phyloP scores from a whole-genome alignment of 1,284 basidiomycete genomes.

The Ustilago xerochloae region DNA sequence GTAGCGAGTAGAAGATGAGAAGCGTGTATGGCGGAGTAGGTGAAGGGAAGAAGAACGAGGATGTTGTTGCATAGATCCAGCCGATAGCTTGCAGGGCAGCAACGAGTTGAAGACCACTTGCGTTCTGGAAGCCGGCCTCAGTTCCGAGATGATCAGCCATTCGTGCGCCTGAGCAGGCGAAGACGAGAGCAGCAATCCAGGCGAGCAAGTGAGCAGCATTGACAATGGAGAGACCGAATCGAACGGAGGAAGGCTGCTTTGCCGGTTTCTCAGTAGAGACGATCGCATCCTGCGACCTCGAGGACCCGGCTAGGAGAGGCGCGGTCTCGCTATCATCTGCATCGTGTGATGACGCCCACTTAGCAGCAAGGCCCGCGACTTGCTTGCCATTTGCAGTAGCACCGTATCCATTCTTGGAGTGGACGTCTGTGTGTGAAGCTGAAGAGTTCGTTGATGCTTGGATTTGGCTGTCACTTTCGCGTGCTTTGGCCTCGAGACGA shows the following conservation, averaged over 20 bases:
- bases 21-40: slow-evolving; percentile 30
- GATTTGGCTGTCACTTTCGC: slow-evolving; percentile 3
- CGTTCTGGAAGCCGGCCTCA: slow-evolving; percentile 20
- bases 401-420: slow-evolving; percentile 4
- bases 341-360: background rate
- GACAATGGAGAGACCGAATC: slow-evolving; percentile 11
- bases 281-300: background rate
- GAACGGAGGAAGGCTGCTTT: slow-evolving; percentile 16
- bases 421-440: background rate
- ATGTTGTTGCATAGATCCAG: slow-evolving; percentile 19
- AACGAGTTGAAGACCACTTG: slow-evolving; percentile 2
- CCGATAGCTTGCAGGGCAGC: slow-evolving; percentile 12
- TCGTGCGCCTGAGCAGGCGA: background rate
- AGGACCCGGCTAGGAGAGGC: slow-evolving; percentile 9
- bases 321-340: slow-evolving; percentile 13
- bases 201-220: slow-evolving; percentile 19
- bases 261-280: background rate
- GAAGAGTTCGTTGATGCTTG: background rate
- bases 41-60: slow-evolving; percentile 12
- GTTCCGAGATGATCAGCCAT: background rate
- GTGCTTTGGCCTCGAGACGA: slow-evolving; percentile 8
- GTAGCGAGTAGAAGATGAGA: slow-evolving; percentile 16
- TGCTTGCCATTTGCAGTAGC: background rate
- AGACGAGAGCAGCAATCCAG: slow-evolving; percentile 11
- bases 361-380: background rate